Evolutionary conservation across 345 rosid genomes (phyloP), one percentile per base, ranked within the genome.

Genomic region (Salix viminalis): DNA sequence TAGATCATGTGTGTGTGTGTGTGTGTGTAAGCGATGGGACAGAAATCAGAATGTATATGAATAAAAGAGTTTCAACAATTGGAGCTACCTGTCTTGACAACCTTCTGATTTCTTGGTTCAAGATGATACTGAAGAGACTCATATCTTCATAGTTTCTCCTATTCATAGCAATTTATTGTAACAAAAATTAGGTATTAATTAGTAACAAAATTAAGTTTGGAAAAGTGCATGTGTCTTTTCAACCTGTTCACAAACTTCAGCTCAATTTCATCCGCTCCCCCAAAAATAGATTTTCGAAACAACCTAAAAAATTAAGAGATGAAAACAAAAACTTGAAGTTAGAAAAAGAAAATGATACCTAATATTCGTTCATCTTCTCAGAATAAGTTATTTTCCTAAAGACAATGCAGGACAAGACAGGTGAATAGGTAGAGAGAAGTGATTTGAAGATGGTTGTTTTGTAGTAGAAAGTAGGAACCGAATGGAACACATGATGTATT

Each of bases 241-340:
- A 79, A 96, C 99, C 99, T 96, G 91, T 91, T 88, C 96, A 96
- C 67, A 80, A 96, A 96, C 90, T 80, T 96, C 82, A 96, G 76
- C 78, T 96, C 99, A 42, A 96, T 90, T 82, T 93, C 99, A 90
- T 96, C 99, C 15, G 99, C 98, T 66, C 84, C 94, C 11, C 99
- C 99, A 80, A 96, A 93, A 72, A 96, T 93, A 39, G 88, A 91
- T 83, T 93, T 96, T 30, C 99, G 98, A 77, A 96, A 96, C 76
- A 96, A 79, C 91, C 99, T 96, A 77, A 36, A 67, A 77, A 72
- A 64, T 34, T 65, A 72, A 83, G 44, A 70, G 70, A 39, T 42
- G 32, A 42, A 62, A 58, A 66, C 24, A 7, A 36, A 71, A 65
- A 42, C 1, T 8, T 15, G 68, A 28, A 69, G 26, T 69, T 48